Evolutionary conservation across 23 red algal genomes (phyloP), one percentile per base, ranked within the genome.

Genomic region (Gracilaria gracilis): DNA sequence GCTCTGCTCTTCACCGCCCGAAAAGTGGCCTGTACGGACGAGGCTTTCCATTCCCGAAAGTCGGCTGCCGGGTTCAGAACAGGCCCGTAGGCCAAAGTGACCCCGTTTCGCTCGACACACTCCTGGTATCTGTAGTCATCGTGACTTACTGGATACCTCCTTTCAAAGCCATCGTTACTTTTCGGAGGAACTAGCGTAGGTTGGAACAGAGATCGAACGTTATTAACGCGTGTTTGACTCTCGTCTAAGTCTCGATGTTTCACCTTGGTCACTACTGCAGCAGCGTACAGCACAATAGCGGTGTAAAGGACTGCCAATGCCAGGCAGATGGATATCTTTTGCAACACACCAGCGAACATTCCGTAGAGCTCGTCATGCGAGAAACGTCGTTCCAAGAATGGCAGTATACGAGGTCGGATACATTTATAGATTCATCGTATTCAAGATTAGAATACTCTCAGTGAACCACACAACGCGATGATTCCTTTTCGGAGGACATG

Each of bases 41-140:
- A 31, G 5, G 59, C 59, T 64, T 64, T 64, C 59, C 59, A 64
- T 12, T 64, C 59, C 59, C 31, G 31, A 31, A 64, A 64, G 59
- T 31, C 24, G 7, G 28, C 59, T 31, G 9, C 31, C 28, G 59
- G 59, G 31, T 64, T 64, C 59, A 64, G 13, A 64, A 64, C 14
- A 64, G 59, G 59, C 9, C 59, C 24, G 59, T 64, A 64, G 7
- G 31, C 14, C n/a, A 64, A 24, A 64, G 2, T 64, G 9, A 64
- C 59, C 59, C 59, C 59, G 31, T 64, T 64, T 19, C 59, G 59
- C 17, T 27, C n/a, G 59, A 64, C 2, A 14, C 59, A 64, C 2
- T 64, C 59, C n/a, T 64, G n/a, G 24, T 64, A 64, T 64, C 4
- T 32, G 59, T 64, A 32, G 59, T 64, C 59, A 32, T 64, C 59